phyloP scores from a whole-genome alignment of 352 stramenopile genomes.

The Albugo candida region DNA sequence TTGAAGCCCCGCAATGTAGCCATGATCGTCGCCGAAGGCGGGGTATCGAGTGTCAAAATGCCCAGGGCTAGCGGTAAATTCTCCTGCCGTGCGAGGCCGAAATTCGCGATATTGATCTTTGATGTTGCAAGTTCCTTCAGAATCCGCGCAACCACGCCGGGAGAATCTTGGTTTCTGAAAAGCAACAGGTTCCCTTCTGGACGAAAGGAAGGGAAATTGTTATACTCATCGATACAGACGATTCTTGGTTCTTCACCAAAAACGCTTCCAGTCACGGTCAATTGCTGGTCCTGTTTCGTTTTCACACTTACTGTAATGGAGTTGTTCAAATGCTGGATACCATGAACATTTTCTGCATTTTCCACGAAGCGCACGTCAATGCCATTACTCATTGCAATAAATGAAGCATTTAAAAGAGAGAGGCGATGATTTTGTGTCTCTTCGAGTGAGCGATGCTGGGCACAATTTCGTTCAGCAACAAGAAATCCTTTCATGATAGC shows the following conservation, averaged over 20 bases:
- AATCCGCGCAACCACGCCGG: conserved; percentile 54
- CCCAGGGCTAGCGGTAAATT: conserved; percentile 38
- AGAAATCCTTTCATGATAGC: conserved; percentile 57
- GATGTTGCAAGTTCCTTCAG: conserved; percentile 39
- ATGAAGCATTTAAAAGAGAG: conserved; percentile 39
- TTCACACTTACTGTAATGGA: conserved; percentile 49
- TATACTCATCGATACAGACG: conserved; percentile 67
- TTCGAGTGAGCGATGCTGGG: conserved; percentile 3
- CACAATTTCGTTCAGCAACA: background rate
- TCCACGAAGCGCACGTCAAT: conserved; percentile 63
- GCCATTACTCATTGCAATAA: conserved; percentile 49
- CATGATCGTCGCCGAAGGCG: conserved; percentile 33
- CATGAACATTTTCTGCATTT: conserved; percentile 12
- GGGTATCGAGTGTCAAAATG: conserved; percentile 48
- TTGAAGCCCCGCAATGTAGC: conserved; percentile 33
- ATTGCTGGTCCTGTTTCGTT: conserved; percentile 27
- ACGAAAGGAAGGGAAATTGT: conserved; percentile 65
- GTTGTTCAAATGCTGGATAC: conserved; percentile 55
- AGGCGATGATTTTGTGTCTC: conserved; percentile 8
- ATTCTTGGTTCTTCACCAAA: conserved; percentile 67
- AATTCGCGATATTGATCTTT: conserved; percentile 75
- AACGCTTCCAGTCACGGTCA: conserved; percentile 56
- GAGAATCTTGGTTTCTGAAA: conserved; percentile 70
- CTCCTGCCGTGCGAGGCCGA: conserved; percentile 49
- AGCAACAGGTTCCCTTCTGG: conserved; percentile 57